These are phyloP conservation scores for Helotiales sp. DNA, from an alignment of 2,329 filamentous ascomycete species.

Conservation along the genomic window DNA sequence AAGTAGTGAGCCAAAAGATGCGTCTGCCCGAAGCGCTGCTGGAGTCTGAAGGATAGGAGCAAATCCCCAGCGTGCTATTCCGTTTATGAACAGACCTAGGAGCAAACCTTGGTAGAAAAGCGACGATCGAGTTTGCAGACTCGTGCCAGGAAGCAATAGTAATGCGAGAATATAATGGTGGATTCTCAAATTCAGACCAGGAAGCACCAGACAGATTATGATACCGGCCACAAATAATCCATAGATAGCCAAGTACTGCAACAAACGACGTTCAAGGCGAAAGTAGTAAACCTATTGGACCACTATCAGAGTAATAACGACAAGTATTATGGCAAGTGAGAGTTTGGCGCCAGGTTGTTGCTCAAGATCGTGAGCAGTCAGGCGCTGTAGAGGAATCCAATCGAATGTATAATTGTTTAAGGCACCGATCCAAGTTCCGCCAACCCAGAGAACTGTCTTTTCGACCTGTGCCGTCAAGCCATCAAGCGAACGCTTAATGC, in stretches of 20 bases:
- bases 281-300: constrained; percentile 82
- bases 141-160: constrained; percentile 83
- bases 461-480: constrained; percentile 82
- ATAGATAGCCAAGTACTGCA: constrained; percentile 77
- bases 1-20: constrained; percentile 61
- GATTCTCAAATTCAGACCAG: constrained; percentile 79
- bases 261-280: constrained; percentile 78
- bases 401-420: constrained; percentile 95
- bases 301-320: constrained; percentile 67
- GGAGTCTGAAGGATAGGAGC: constrained; percentile 85
- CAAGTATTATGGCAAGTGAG: constrained; percentile 76
- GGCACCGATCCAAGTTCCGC: constrained; percentile 85
- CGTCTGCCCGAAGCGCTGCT: constrained; percentile 67
- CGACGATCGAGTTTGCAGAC: constrained; percentile 81
- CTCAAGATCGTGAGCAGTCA: constrained; percentile 86
- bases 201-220: constrained; percentile 68
- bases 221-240: constrained; percentile 66
- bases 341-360: constrained; percentile 87
- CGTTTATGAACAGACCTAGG: constrained; percentile 90
- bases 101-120: constrained; percentile 88
- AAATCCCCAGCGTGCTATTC: constrained; percentile 92
- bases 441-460: constrained; percentile 88
- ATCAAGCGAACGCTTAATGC: constrained; percentile 64
- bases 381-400: constrained; percentile 86
- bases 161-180: constrained; percentile 94